Evolutionary conservation across 2,329 filamentous ascomycete species (phyloP), one percentile per base, ranked within the genome.

Genomic region (Alternaria longipes): DNA sequence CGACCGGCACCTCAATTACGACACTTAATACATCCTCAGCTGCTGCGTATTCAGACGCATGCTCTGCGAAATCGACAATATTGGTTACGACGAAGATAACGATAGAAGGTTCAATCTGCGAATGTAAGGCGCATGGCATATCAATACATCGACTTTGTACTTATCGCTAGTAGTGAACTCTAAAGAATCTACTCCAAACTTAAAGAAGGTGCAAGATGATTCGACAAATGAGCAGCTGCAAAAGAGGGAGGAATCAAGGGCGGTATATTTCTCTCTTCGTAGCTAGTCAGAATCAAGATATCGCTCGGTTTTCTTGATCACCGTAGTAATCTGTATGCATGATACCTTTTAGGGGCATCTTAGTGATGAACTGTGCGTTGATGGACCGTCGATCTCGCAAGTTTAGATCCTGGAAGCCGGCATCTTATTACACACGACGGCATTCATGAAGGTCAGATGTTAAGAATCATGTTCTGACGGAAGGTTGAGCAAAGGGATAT

Each of bases 81-180:
- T 16, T 2, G n/a, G 14, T 5, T 1, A 14, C 14, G 0, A 7
- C 1, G 5, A n/a, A 36, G 4, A 3, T 0, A 0, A 36, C 14
- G 14, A 7, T 4, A 4, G 6, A 36, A 1, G 3, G 4, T 3
- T 36, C 6, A 36, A 2, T 36, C 14, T 36, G 34, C 14, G 14
- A 36, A 36, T 36, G 12, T 36, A 36, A 16, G 34, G 34, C 2
- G 4, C n/a, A 36, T 16, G 5, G 6, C 5, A 36, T 16, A 1
- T n/a, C 5, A 6, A 36, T 36, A 1, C 14, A 36, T 14, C 12
- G 11, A 36, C 1, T 36, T 1, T 36, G 5, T 36, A 14, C 34
- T 36, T 1, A 16, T 8, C 1, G 2, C 6, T 16, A 36, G 34
- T 36, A 36, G 12, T 36, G 14, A 36, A 14, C 14, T 3, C 0